Evolutionary conservation across 805 yeast species (phyloP).

Genomic region (Pichia manshurica): DNA sequence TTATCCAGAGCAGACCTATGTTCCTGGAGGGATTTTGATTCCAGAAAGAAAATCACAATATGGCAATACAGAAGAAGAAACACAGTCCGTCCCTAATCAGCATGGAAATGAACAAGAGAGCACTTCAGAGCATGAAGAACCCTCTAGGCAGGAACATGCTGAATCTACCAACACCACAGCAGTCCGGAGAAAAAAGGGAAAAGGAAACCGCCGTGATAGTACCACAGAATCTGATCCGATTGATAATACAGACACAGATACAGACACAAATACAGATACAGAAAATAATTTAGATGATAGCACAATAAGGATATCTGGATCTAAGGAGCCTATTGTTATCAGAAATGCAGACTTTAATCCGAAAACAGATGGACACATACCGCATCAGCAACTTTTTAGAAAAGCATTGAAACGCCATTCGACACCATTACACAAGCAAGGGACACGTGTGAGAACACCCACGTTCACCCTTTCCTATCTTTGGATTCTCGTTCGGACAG

Average conservation of each 20-base stretch:
- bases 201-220: too few relatives aligned
- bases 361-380: not conserved
- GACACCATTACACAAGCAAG: slow-evolving; percentile 9
- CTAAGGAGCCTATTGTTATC: slow-evolving; percentile 1
- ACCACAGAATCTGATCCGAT: too few relatives aligned
- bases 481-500: slow-evolving; percentile 9
- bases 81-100: too few relatives aligned
- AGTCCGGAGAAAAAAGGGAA: too few relatives aligned
- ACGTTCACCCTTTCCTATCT: slow-evolving; percentile 9
- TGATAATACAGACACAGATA: too few relatives aligned
- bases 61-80: too few relatives aligned
- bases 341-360: slow-evolving; percentile 6
- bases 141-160: not conserved
- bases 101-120: too few relatives aligned
- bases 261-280: too few relatives aligned
- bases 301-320: too few relatives aligned
- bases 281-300: too few relatives aligned
- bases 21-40: slow-evolving; percentile 6
- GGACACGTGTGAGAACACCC: slow-evolving; percentile 10
- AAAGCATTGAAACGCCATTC: slow-evolving; percentile 6
- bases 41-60: not conserved
- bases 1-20: slow-evolving; percentile 11
- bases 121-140: not conserved
- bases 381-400: slow-evolving; percentile 7
- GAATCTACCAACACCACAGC: too few relatives aligned